These are phyloP conservation scores for Lomentospora prolificans DNA, from an alignment of 2,329 filamentous ascomycete genomes.

Conservation along the genomic window DNA sequence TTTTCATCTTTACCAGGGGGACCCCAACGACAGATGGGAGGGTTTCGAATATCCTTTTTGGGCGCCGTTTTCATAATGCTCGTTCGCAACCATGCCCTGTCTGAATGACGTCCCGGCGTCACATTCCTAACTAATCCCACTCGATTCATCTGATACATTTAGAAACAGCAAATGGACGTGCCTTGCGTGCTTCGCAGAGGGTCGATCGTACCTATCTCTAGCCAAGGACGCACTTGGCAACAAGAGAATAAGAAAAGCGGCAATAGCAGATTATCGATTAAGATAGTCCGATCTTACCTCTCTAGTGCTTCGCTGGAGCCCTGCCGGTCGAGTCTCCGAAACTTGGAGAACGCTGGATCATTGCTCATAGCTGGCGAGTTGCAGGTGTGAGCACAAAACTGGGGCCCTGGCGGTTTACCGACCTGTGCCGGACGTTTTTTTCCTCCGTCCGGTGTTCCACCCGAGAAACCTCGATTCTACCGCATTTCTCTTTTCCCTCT, in stretches of 20 bases:
- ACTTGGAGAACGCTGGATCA: no score
- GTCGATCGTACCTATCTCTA: not conserved
- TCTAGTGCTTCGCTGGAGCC: no score
- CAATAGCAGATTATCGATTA: not conserved
- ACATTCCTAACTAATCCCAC: not conserved
- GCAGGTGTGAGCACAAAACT: no score
- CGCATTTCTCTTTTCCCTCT: not conserved
- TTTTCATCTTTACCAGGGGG: not conserved
- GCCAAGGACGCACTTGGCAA: not conserved
- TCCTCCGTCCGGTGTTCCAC: not conserved
- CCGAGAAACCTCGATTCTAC: not conserved
- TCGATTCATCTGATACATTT: slow-evolving; percentile 1
- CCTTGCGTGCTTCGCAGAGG: not conserved
- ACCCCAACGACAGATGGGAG: not conserved
- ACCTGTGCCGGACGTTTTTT: not conserved
- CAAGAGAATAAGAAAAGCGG: not conserved
- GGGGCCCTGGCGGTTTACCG: no score
- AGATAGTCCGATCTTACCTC: no score
- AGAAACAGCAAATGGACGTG: not conserved
- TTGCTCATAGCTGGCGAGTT: no score
- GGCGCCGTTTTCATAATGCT: not conserved
- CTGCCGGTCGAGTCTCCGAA: no score
- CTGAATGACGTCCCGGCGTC: not conserved
- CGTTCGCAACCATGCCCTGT: not conserved
- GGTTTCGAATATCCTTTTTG: not conserved